A percentile compares a stretch with the other conserved stretches of the same genome.
Evolutionary conservation across 2,329 filamentous ascomycete genomes (phyloP).

Genomic region (Sporothrix inflata): DNA sequence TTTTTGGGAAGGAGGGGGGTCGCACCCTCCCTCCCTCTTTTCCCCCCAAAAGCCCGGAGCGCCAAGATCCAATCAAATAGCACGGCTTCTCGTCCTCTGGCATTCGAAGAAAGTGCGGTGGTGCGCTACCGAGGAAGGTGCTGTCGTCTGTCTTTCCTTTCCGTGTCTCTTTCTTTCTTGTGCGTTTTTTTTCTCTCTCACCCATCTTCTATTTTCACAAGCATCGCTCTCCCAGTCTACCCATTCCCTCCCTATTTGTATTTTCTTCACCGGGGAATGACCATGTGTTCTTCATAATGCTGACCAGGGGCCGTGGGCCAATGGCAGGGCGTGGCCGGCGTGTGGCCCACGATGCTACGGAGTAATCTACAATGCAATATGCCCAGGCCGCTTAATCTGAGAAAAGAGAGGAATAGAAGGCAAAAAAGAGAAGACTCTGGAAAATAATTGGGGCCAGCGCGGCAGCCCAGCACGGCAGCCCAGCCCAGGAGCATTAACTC

Average conservation of each 20-base stretch:
- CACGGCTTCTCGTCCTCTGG: neutral
- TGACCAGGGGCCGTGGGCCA: neutral
- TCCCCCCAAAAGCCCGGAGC: neutral
- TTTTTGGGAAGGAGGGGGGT: neutral
- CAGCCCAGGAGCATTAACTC: conserved; percentile 12
- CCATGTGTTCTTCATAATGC: neutral
- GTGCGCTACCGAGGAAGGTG: neutral
- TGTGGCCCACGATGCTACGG: neutral
- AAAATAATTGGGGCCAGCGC: neutral
- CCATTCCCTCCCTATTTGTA: too few relatives aligned
- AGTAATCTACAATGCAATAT: conserved; percentile 6
- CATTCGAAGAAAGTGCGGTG: neutral
- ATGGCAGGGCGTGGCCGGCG: neutral
- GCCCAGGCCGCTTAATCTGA: neutral
- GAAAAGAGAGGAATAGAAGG: neutral
- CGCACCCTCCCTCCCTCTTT: neutral
- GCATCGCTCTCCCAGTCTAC: too few relatives aligned
- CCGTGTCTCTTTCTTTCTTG: neutral
- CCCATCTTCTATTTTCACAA: neutral
- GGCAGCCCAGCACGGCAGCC: neutral
- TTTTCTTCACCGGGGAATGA: too few relatives aligned
- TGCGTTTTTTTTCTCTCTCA: neutral
- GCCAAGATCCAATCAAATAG: conserved; percentile 5
- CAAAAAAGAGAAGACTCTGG: neutral
- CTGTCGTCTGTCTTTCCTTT: neutral